Conservation (phyloP, 2,329 filamentous ascomycete genomes). For the Hysterium pulicare region DNA sequence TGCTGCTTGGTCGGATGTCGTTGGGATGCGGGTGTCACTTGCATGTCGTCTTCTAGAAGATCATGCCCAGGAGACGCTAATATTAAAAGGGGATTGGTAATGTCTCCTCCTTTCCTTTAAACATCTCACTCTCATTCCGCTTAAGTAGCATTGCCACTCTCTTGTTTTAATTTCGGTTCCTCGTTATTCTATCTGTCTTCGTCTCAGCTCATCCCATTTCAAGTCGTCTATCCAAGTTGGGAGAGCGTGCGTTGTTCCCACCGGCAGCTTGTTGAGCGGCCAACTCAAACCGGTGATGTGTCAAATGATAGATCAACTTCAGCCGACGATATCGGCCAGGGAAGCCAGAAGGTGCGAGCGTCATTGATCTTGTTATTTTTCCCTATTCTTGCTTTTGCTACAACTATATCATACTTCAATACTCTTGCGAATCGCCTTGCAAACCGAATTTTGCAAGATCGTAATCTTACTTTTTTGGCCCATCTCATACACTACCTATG, state of each 20-base stretch:
- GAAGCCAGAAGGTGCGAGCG: too few relatives aligned
- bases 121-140: constrained; percentile 1
- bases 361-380: too few relatives aligned
- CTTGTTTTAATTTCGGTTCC: background rate
- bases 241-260: too few relatives aligned
- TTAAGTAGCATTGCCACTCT: constrained; percentile 1
- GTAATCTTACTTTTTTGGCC: too few relatives aligned
- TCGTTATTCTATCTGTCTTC: background rate
- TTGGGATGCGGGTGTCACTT: constrained; percentile 22
- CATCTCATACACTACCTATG: too few relatives aligned
- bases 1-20: constrained; percentile 9
- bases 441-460: too few relatives aligned
- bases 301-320: constrained; percentile 5
- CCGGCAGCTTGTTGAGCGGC: too few relatives aligned
- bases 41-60: constrained; percentile 23
- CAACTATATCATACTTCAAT: too few relatives aligned
- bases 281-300: constrained; percentile 8
- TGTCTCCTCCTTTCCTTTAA: constrained; percentile 16
- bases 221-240: background rate
- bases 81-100: constrained; percentile 31
- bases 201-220: background rate
- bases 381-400: too few relatives aligned
- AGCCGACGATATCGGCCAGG: constrained; percentile 4
- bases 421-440: too few relatives aligned
- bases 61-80: constrained; percentile 31